Evolutionary conservation across 2,329 filamentous ascomycete species (phyloP), one percentile per base, ranked within the genome.

Genomic region (Arthroderma sp.): DNA sequence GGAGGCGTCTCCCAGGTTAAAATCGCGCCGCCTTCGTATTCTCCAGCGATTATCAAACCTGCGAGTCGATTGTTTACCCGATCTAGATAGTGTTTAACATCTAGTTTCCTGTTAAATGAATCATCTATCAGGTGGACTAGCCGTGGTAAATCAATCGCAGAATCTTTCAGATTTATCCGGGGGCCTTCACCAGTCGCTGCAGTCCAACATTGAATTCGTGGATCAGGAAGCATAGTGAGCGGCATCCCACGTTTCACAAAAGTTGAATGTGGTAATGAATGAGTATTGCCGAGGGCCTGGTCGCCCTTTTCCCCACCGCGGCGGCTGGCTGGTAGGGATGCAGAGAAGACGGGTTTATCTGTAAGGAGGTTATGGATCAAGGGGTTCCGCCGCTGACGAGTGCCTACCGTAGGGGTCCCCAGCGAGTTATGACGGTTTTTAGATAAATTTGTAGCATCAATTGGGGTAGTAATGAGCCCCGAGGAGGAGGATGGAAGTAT

Each of bases 331-430:
- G 93, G 93, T 0, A 98, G 77, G 0, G 93, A 98, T 1, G 93
- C 93, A 1, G 93, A 97, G 62, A 90, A 86, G 13, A 91, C 81
- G 0, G 93, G 91, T 66, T 95, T 94, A 72, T 98, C 93, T 1
- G 93, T 98, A 8, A 98, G 79, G 1, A 98, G 81, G 65, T 96
- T 97, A 72, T 98, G 90, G 49, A 98, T 93, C 1, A 98, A 76
- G 0, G 91, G 90, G 65, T 98, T 98, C 66, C 81, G 81, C 58
- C 82, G 80, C 70, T 79, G 74, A 69, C 79, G 77, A 56, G 80
- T 82, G 58, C 76, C 76, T 59, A 82, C 76, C 54, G 77, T 76
- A 4, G 75, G 73, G 7, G 69, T 61, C 56, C 73, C 70, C 25
- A 67, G 60, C 13, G 65, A 59, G 8, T 65, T 61, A 38, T 66